phyloP scores from a whole-genome alignment of 768 basidiomycete species.

The Suillus fuscotomentosus region DNA sequence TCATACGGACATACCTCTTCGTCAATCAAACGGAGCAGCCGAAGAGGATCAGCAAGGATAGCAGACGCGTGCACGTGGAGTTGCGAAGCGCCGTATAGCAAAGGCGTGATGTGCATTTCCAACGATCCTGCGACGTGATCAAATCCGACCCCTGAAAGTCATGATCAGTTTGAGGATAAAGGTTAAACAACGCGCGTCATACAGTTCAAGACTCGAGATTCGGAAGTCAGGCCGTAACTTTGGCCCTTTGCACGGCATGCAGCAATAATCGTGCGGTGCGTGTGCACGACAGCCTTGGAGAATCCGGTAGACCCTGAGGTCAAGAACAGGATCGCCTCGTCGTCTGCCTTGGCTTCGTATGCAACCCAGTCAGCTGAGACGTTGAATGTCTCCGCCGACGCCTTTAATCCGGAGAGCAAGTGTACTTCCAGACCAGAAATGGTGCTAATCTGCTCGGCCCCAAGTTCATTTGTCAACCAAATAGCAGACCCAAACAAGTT shows the following conservation, averaged over 20 bases:
- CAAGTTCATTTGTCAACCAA: slow-evolving; percentile 30
- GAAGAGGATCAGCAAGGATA: slow-evolving; percentile 23
- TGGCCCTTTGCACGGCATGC: slow-evolving; percentile 32
- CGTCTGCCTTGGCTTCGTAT: slow-evolving; percentile 21
- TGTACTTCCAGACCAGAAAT: slow-evolving; percentile 26
- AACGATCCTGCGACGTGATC: slow-evolving; percentile 45
- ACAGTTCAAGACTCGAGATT: slow-evolving; percentile 41
- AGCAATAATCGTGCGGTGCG: slow-evolving; percentile 37
- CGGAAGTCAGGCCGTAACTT: slow-evolving; percentile 32
- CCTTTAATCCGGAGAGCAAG: slow-evolving; percentile 21
- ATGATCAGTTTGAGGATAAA: background rate
- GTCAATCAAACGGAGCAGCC: slow-evolving; percentile 32
- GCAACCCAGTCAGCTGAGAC: slow-evolving; percentile 14
- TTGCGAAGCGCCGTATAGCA: slow-evolving; percentile 29
- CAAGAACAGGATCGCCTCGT: slow-evolving; percentile 35
- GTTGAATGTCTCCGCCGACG: slow-evolving; percentile 8
- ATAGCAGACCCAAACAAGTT: slow-evolving; percentile 28
- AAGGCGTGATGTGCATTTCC: slow-evolving; percentile 41
- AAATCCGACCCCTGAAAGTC: slow-evolving; percentile 38
- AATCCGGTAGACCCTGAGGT: slow-evolving; percentile 46
- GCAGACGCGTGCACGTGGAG: slow-evolving; percentile 21
- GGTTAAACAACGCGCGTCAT: slow-evolving; percentile 1
- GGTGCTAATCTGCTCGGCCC: slow-evolving; percentile 22
- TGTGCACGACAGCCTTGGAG: slow-evolving; percentile 41
- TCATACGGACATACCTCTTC: slow-evolving; percentile 29